A percentile compares a stretch with the other conserved stretches of the same genome.
phyloP scores from a whole-genome alignment of 2,329 filamentous ascomycete genomes.

The Ascochyta viciae-villosae region DNA sequence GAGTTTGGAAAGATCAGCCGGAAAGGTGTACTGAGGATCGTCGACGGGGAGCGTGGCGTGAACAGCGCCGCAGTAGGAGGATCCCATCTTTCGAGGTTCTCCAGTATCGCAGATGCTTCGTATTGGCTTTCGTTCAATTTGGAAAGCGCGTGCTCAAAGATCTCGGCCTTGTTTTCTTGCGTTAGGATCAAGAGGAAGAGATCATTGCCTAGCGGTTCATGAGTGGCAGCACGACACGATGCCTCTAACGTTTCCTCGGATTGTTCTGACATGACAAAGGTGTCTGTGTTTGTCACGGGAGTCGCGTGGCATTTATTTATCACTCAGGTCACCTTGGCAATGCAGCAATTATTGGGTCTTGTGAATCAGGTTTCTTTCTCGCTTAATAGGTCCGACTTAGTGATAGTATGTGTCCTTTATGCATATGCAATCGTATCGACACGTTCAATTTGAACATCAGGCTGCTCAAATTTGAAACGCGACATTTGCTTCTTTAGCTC shows the following conservation, averaged over 20 bases:
- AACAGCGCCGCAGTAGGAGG: slow-evolving; percentile 11
- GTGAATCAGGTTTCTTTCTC: background rate
- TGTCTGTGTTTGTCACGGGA: background rate
- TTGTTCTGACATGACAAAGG: background rate
- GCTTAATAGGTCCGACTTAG: background rate
- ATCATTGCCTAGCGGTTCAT: slow-evolving; percentile 7
- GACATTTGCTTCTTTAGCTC: background rate
- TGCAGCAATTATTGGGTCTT: background rate
- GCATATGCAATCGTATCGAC: background rate
- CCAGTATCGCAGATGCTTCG: slow-evolving; percentile 12
- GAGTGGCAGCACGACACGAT: background rate
- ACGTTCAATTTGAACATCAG: background rate
- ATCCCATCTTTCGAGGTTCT: slow-evolving; percentile 17
- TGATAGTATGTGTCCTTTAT: background rate
- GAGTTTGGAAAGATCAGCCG: slow-evolving; percentile 22
- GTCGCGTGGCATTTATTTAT: too few species aligned
- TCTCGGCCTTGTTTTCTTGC: slow-evolving; percentile 18
- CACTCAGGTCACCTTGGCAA: background rate
- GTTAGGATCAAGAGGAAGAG: slow-evolving; percentile 19
- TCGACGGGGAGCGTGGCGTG: slow-evolving; percentile 9
- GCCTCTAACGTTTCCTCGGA: background rate
- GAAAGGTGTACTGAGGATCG: slow-evolving; percentile 21
- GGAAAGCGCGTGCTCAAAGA: slow-evolving; percentile 17
- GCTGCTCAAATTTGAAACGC: background rate
- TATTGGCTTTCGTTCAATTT: slow-evolving; percentile 6